Base-by-base conservation (phyloP, 2,329 filamentous ascomycete genomes). In the Ophiostoma ulmi region DNA sequence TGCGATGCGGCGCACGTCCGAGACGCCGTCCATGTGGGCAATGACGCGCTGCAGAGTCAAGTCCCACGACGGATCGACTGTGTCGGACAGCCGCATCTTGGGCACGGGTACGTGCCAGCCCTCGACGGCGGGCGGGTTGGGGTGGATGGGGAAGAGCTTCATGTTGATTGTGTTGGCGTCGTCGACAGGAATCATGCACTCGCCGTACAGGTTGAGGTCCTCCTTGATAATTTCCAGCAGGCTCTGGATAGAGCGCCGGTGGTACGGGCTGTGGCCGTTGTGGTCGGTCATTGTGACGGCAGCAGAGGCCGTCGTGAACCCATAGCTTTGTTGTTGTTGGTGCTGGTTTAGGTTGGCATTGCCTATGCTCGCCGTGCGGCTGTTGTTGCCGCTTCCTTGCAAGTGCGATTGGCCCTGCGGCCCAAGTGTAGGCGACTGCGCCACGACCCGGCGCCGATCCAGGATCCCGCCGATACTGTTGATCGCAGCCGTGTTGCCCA, bases 131-230 rank as follows among this genome's bases (percentile, higher is more conserved):
- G 92, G 89, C 1, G 94, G 94, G 20, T 89, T 87, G 0, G 88
- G 84, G 76, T 94, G 91, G 66, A 92, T 89, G 0, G 93, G 93
- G 79, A 97, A 97, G 68, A 97, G 87, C 81, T 97, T 97, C 85
- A 97, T 92, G 80, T 97, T 97, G 80, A 97, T 89, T 0, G 93
- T 97, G 79, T 97, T 97, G 72, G 93, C 89, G 75, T 97, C 93
- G 79, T 97, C 93, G 74, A 97, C 94, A 0, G 94, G 94, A 76
- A 97, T 97, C 94, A 97, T 97, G 84, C 94, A 97, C 82, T 99
- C 95, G 77, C 92, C 94, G 77, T 97, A 99, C 76, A 96, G 96
- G 78, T 98, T 97, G 75, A 99, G 78, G 78, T 99, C 94, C 80
- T 97, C 88, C 77, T 89, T 89, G 71, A 91, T 85, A 73, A 91